Conservation (phyloP, 2,329 filamentous ascomycete genomes). For the Alternaria viburni region DNA sequence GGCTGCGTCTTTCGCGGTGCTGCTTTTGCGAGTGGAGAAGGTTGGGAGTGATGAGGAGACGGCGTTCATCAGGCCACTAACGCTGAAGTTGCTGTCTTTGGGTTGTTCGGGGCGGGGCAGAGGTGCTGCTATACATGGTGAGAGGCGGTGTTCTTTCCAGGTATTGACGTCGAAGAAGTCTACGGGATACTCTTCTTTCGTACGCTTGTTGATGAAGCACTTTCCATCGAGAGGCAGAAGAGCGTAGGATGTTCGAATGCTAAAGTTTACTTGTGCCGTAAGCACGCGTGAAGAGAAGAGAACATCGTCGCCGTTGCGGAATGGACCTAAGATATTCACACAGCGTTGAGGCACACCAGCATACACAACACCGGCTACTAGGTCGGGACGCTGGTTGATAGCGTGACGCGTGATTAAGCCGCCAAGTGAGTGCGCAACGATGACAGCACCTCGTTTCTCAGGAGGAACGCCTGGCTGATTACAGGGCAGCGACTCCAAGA, state of each 20-base stretch:
- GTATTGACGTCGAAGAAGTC: slow-evolving; percentile 82
- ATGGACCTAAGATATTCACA: slow-evolving; percentile 87
- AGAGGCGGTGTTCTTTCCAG: slow-evolving; percentile 80
- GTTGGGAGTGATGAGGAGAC: slow-evolving; percentile 55
- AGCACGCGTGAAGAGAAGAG: slow-evolving; percentile 87
- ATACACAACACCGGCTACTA: slow-evolving; percentile 86
- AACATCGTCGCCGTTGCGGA: slow-evolving; percentile 92
- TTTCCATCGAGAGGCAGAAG: slow-evolving; percentile 85
- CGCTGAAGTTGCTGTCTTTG: slow-evolving; percentile 47
- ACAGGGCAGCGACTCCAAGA: slow-evolving; percentile 74
- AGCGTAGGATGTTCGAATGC: slow-evolving; percentile 82
- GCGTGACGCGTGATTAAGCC: slow-evolving; percentile 88
- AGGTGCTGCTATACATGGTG: slow-evolving; percentile 75
- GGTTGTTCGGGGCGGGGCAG: slow-evolving; percentile 61
- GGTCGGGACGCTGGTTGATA: slow-evolving; percentile 81
- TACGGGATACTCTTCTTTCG: slow-evolving; percentile 78
- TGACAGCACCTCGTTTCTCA: slow-evolving; percentile 71
- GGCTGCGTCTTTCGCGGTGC: slow-evolving; percentile 20
- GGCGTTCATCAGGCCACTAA: slow-evolving; percentile 54
- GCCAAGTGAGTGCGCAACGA: slow-evolving; percentile 86
- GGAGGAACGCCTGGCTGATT: slow-evolving; percentile 66
- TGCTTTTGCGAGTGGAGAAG: slow-evolving; percentile 43
- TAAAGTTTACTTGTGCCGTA: slow-evolving; percentile 92
- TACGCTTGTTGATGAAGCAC: slow-evolving; percentile 85
- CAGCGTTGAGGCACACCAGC: slow-evolving; percentile 85